Evolutionary conservation across 2,329 filamentous ascomycete species (phyloP).

Genomic region (Epicoccum nigrum): DNA sequence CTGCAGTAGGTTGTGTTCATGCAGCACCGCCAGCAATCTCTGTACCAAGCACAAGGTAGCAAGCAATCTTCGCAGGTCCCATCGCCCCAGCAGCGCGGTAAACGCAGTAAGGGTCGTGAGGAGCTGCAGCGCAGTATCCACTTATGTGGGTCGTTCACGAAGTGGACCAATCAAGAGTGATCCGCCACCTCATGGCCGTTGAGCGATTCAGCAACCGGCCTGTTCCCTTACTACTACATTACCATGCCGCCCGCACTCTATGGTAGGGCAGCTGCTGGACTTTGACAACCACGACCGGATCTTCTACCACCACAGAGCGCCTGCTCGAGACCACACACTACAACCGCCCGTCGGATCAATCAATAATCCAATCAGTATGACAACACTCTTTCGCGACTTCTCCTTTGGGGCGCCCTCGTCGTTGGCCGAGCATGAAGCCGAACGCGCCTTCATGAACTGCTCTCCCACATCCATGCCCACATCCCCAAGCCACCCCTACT

Average conservation of each 20-base stretch:
- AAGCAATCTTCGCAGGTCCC: too few species aligned
- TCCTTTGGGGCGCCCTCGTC: slow-evolving; percentile 47
- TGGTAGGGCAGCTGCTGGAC: slow-evolving; percentile 8
- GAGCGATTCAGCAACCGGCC: slow-evolving; percentile 3
- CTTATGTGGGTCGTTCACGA: not conserved
- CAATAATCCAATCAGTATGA: too few species aligned
- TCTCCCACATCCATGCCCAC: slow-evolving; percentile 40
- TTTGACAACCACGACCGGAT: not conserved
- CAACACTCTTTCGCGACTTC: slow-evolving; percentile 48
- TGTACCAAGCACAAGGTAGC: too few species aligned
- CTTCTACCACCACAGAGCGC: not conserved
- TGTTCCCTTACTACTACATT: slow-evolving; percentile 17
- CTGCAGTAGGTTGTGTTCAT: not conserved
- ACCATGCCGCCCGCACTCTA: slow-evolving; percentile 19
- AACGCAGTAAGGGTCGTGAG: slow-evolving; percentile 1
- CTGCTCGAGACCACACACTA: slow-evolving; percentile 3
- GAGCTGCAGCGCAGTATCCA: not conserved
- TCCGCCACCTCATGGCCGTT: slow-evolving; percentile 13
- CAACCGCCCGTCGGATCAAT: not conserved
- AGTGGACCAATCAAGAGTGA: not conserved
- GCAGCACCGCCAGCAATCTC: not conserved
- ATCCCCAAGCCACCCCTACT: slow-evolving; percentile 2
- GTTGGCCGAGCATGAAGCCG: slow-evolving; percentile 34
- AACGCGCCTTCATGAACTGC: slow-evolving; percentile 40
- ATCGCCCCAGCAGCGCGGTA: not conserved